These are phyloP conservation scores for Pseudohalonectria lignicola DNA, from an alignment of 2,329 filamentous ascomycete genomes.

Conservation along the genomic window DNA sequence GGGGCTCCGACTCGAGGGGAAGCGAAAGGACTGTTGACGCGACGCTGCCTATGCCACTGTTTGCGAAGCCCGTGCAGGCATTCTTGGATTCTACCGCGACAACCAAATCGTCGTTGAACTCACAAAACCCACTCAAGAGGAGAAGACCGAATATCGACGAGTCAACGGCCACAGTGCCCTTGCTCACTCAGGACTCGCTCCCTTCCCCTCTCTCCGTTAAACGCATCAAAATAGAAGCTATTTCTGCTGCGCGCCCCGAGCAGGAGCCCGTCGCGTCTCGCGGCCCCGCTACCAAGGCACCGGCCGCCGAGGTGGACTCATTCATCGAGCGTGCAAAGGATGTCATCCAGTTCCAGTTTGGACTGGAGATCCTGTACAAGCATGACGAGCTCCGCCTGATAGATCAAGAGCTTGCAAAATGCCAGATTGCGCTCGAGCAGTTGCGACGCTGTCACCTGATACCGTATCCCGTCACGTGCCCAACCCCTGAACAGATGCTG, in stretches of 20 bases:
- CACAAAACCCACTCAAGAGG: conserved; percentile 7
- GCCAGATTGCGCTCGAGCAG: conserved; percentile 86
- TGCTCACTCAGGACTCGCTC: not conserved
- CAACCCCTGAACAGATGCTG: conserved; percentile 55
- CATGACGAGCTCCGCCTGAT: conserved; percentile 90
- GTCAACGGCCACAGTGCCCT: not conserved
- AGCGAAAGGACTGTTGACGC: conserved; percentile 38
- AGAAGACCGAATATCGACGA: conserved; percentile 5
- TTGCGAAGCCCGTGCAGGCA: conserved; percentile 12
- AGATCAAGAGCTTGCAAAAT: conserved; percentile 93
- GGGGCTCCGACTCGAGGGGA: conserved; percentile 46
- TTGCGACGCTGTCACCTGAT: conserved; percentile 85
- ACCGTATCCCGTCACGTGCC: conserved; percentile 67
- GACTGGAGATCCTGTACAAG: conserved; percentile 84
- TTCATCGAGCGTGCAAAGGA: conserved; percentile 50
- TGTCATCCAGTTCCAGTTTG: conserved; percentile 75
- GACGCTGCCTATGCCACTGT: conserved; percentile 27
- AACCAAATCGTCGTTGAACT: not conserved
- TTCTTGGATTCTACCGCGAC: not conserved
- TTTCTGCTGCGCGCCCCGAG: conserved; percentile 14
- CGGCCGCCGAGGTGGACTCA: conserved; percentile 7
- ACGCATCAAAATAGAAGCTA: conserved; percentile 19
- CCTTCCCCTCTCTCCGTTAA: no score
- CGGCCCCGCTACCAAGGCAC: not conserved
- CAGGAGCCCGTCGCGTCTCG: not conserved